Evolutionary conservation across 331 rosid genomes (phyloP).

Genomic region (Phaseolus coccineus): DNA sequence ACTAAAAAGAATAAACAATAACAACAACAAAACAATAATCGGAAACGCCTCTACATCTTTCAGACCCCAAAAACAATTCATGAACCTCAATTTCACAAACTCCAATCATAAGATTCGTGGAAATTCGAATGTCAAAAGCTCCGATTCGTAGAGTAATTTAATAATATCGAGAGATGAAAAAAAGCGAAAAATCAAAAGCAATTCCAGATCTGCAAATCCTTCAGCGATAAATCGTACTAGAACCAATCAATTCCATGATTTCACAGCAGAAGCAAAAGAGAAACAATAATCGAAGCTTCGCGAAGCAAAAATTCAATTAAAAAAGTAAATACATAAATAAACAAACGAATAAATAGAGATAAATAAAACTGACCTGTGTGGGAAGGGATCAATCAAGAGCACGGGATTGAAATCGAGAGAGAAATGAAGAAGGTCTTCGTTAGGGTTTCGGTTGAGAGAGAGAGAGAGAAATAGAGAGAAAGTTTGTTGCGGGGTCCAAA

Average conservation of each 20-base stretch:
- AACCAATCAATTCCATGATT: slow-evolving; percentile 37
- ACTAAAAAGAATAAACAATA: neutral
- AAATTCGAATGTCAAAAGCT: neutral
- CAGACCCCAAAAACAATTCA: neutral
- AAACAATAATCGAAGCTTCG: neutral
- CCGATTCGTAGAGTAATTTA: neutral
- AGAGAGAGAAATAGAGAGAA: slow-evolving; percentile 27
- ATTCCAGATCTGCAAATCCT: slow-evolving; percentile 58
- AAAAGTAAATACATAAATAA: neutral
- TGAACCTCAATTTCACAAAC: neutral
- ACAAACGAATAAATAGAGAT: neutral
- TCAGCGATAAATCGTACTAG: neutral
- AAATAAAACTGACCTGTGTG: slow-evolving; percentile 49
- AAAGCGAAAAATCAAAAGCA: neutral
- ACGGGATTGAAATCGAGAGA: slow-evolving; percentile 41
- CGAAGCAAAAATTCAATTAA: neutral
- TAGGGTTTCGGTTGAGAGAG: slow-evolving; percentile 64
- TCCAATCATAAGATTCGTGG: neutral
- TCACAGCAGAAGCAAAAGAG: neutral
- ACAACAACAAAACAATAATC: neutral
- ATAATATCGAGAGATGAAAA: neutral
- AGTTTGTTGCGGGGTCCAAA: slow-evolving; percentile 42
- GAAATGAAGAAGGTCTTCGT: slow-evolving; percentile 48
- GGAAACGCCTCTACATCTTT: neutral
- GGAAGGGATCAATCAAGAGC: slow-evolving; percentile 31